Base-by-base conservation (phyloP, 345 rosid species). In the Ceriops tagal region DNA sequence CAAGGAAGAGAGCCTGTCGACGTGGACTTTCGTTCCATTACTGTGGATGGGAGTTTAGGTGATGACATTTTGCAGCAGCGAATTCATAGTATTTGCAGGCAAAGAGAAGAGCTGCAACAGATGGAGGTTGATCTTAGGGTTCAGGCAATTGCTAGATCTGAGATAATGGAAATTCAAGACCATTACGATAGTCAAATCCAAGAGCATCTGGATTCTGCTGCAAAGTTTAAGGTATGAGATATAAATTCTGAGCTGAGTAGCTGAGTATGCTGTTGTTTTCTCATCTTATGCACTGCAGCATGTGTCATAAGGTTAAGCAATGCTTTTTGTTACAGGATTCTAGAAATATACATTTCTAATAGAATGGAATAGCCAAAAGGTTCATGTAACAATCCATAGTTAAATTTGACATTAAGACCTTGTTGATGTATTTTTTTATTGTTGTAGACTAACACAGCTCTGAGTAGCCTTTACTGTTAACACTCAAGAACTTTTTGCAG, bases 71-170 rank as follows among this genome's bases (percentile, higher is more conserved):
- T 85, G 79, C 92, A 84, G 85, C 97, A 84, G 83, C 83, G 75
- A 31, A 80, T 96, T 70, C 85, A 77, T 51, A 55, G 69, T 46
- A 60, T 96, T 79, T 53, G 88, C 30, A 84, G 83, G 53, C 84
- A 88, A 67, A 89, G 92, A 73, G 95, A 85, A 70, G 96, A 92
- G 66, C 77, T 96, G 62, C 88, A 89, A 59, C 86, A 79, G 59
- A 51, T 82, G 78, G 99, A 96, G 81, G 85, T 87, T 75, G 92
- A 84, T 65, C 88, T 96, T 35, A 83, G 88, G 84, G 90, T 91
- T n/a, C 97, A 80, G 70, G 63, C 87, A 65, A 82, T 90, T 37
- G 92, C 88, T 0, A 74, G 87, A 77, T 77, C 93, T 43, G 88
- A 83, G 82, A 85, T 92, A 56, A 77, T 87, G 58, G 87, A 84